Conservation (phyloP, 2,329 filamentous ascomycete species). For the Neophaeococcomyces mojaviensis region DNA sequence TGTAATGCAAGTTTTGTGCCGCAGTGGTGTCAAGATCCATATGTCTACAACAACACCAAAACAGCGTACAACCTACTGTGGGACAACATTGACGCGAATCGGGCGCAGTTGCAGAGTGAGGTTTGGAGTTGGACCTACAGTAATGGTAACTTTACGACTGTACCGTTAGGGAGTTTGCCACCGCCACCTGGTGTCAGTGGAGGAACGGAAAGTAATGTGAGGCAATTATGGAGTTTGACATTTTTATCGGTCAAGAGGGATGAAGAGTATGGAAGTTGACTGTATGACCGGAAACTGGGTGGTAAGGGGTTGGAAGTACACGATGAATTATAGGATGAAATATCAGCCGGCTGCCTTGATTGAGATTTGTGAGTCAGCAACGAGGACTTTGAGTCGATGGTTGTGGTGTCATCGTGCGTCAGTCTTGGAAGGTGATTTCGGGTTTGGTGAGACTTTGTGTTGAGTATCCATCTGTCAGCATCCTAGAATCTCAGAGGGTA, state of each 20-base stretch:
- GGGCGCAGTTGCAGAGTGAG: conserved; percentile 46
- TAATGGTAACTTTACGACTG: conserved; percentile 38
- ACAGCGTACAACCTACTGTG: conserved; percentile 53
- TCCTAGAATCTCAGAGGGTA: too few species aligned
- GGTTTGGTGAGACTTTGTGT: too few species aligned
- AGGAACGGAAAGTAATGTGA: conserved; percentile 45
- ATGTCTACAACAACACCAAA: conserved; percentile 40
- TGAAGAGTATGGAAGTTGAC: conserved; percentile 11
- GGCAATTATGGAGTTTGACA: conserved; percentile 53
- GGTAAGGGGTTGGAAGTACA: too few species aligned
- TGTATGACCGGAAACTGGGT: too few species aligned
- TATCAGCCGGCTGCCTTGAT: too few species aligned
- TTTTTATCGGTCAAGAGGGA: conserved; percentile 49
- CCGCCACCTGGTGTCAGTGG: conserved; percentile 37
- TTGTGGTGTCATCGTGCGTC: too few species aligned
- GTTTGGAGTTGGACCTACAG: conserved; percentile 57
- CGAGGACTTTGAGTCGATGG: too few species aligned
- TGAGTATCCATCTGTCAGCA: too few species aligned
- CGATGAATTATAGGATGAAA: too few species aligned
- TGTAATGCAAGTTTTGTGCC: conserved; percentile 35
- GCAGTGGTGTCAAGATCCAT: conserved; percentile 44
- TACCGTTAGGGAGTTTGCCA: conserved; percentile 45
- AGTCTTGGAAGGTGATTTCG: too few species aligned
- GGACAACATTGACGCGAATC: conserved; percentile 54
- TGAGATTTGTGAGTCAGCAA: too few species aligned